Evolutionary conservation across 2,329 filamentous ascomycete species (phyloP), one percentile per base, ranked within the genome.

Genomic region (Monosporascus cannonballus): DNA sequence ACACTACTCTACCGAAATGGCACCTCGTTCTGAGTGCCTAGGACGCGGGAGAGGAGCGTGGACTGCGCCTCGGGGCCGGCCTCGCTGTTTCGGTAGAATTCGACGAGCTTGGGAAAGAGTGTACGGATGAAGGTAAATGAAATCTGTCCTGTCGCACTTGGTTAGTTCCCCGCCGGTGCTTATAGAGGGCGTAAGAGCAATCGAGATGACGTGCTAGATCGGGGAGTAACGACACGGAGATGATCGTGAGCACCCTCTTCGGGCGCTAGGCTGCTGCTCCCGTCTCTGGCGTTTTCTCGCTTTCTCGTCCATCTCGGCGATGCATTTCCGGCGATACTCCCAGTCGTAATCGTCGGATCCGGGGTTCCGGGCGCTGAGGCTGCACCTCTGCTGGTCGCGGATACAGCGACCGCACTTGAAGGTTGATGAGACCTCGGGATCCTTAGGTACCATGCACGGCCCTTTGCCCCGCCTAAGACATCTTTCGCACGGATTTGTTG

Each of bases 51-150:
- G 25, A 99, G 84, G 30, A 96, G 73, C 67, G 58, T 71, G 17
- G 70, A 67, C 49, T 70, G 72, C 51, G 74, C 73, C 48, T 69
- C 62, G 15, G 70, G 67, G 39, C 73, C 64, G 39, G 80, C 80
- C 72, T 96, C 92, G 71, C 85, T 84, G 67, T 90, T 86, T 73
- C 90, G 89, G 76, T 97, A 99, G 80, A 96, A 97, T 64, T 95
- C 88, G 71, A 97, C 86, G 45, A 99, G 86, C 54, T 91, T 92
- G 6, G 92, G 94, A 69, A 96, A 99, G 37, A 99, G 83, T 0
- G 94, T 94, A 7, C 99, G 86, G 67, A 97, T 97, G 69, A 99
- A 96, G 30, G 94, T 99, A 71, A 99, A 99, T 52, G 93, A 96
- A 64, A 97, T 90, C 93, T 96, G 48, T 52, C 30, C 45, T 61